Conservation (phyloP, 73 alveolate species). For the Uronychia binucleata region DNA sequence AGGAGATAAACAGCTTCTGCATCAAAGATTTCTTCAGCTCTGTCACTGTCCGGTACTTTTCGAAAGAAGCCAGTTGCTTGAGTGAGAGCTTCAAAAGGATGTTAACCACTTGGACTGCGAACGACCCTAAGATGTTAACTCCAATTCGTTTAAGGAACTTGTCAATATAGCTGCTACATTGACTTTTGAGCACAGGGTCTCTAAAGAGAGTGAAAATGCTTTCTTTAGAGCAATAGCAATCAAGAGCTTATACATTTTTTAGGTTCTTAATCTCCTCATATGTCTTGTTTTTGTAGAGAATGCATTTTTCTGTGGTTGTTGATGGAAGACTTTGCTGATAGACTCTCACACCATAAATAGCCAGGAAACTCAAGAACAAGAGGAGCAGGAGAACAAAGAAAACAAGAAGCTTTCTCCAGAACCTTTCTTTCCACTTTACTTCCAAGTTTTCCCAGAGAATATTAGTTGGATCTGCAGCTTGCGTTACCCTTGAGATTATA, state of each 20-base stretch:
- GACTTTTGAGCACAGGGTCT: background rate
- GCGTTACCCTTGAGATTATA: background rate
- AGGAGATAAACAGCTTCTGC: slow-evolving; percentile 16
- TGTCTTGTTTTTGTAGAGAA: background rate
- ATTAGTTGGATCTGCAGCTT: slow-evolving; percentile 4
- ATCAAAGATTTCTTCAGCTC: background rate
- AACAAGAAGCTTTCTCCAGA: background rate
- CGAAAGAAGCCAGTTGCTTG: slow-evolving; percentile 8
- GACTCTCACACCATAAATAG: slow-evolving; percentile 9
- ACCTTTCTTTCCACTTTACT: background rate
- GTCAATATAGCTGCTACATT: background rate
- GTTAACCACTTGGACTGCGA: slow-evolving; percentile 15
- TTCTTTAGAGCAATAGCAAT: slow-evolving; percentile 15
- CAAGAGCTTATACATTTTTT: background rate
- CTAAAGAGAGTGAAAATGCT: background rate
- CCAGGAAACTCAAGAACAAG: background rate
- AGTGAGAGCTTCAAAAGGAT: background rate
- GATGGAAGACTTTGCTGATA: slow-evolving; percentile 2
- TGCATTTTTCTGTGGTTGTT: background rate
- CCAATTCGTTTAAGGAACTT: slow-evolving; percentile 1
- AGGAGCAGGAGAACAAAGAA: slow-evolving; percentile 4
- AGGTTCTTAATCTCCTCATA: background rate
- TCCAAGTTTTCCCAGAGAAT: slow-evolving; percentile 17
- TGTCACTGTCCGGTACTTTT: slow-evolving; percentile 16
- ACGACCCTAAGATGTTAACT: slow-evolving; percentile 19